Evolutionary conservation across 2,329 filamentous ascomycete genomes (phyloP).

Genomic region (Sarocladium strictum): DNA sequence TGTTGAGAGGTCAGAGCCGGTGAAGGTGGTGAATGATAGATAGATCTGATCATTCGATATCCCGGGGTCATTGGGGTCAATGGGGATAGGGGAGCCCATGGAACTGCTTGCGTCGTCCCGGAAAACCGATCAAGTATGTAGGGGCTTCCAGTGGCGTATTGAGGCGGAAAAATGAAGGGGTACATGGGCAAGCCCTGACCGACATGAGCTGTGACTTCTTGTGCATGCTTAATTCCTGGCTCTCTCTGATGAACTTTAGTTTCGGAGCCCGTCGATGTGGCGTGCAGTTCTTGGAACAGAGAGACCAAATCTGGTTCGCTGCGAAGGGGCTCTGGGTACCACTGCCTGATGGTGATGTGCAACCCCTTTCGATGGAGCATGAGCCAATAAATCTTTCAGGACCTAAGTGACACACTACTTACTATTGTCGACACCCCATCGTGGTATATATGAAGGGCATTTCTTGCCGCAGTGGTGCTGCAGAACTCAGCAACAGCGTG

Average conservation of each 20-base stretch:
- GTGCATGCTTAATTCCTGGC: neutral
- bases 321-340: neutral
- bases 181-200: constrained; percentile 19
- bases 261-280: neutral
- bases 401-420: constrained; percentile 11
- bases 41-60: constrained; percentile 22
- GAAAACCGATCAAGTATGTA: constrained; percentile 23
- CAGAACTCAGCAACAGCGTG: constrained; percentile 48
- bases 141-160: constrained; percentile 20
- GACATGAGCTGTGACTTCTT: neutral
- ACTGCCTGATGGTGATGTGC: neutral
- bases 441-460: constrained; percentile 31
- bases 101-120: constrained; percentile 11
- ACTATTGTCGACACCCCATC: constrained; percentile 20
- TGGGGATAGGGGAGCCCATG: constrained; percentile 11
- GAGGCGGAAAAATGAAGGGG: constrained; percentile 27
- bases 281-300: neutral
- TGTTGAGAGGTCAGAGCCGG: constrained; percentile 28
- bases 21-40: constrained; percentile 27
- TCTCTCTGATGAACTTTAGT: neutral
- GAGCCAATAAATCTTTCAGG: too few species aligned
- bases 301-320: neutral
- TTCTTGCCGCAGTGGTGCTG: constrained; percentile 38
- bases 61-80: constrained; percentile 24
- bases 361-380: neutral